Percentiles rank a stretch among this genome's conserved stretches.
phyloP scores from a whole-genome alignment of 495 filamentous ascomycete species.

The Penicillium ochrochloron region DNA sequence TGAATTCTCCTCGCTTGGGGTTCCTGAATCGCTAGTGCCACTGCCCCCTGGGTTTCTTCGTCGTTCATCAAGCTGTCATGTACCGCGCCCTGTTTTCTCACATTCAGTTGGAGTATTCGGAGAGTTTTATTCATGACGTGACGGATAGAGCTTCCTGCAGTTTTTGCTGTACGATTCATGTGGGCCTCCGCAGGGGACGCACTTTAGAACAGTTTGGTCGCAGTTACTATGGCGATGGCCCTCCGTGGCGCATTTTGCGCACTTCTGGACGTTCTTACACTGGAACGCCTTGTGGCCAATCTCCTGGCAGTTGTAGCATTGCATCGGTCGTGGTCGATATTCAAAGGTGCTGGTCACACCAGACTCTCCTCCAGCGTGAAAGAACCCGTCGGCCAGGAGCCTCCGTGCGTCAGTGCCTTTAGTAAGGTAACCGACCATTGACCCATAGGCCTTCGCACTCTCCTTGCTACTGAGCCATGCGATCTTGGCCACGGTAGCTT shows the following conservation, averaged over 20 bases:
- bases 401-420: too few relatives aligned
- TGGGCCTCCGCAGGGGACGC: conserved; percentile 5
- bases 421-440: too few relatives aligned
- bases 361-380: conserved; percentile 33
- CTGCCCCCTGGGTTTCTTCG: conserved; percentile 21
- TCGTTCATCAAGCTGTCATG: conserved; percentile 37
- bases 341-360: conserved; percentile 2
- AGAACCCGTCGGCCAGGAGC: conserved; percentile 19
- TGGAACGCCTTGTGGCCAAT: too few relatives aligned
- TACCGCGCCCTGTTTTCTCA: conserved; percentile 33
- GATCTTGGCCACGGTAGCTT: conserved; percentile 30
- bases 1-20: conserved; percentile 30
- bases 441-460: conserved; percentile 30
- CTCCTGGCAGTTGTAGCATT: too few relatives aligned
- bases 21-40: conserved; percentile 33
- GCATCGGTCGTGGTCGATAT: too few relatives aligned
- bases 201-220: too few relatives aligned
- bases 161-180: conserved; percentile 32
- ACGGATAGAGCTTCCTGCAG: conserved; percentile 31
- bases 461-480: conserved; percentile 42
- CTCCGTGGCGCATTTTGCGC: too few relatives aligned
- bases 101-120: conserved; percentile 36
- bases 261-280: too few relatives aligned
- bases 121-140: conserved; percentile 35
- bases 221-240: too few relatives aligned